These are phyloP conservation scores for Phytophthora boehmeriae DNA, from an alignment of 352 stramenopile species.

Conservation along the genomic window DNA sequence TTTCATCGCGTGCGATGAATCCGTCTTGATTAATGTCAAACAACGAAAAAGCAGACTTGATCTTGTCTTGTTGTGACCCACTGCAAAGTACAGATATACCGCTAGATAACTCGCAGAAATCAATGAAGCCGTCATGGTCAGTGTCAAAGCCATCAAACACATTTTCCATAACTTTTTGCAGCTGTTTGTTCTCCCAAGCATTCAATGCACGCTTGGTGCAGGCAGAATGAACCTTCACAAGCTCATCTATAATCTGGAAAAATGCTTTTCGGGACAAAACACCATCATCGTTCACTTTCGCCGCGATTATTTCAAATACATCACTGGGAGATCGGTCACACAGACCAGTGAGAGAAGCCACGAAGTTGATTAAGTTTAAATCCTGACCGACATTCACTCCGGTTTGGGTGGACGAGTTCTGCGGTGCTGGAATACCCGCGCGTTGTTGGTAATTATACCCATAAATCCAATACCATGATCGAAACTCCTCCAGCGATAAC, in stretches of 20 bases:
- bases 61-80: constrained; percentile 82
- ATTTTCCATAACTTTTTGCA: constrained; percentile 59
- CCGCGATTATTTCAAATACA: constrained; percentile 85
- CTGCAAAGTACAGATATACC: constrained; percentile 84
- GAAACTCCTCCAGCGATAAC: constrained; percentile 84
- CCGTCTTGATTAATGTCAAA: constrained; percentile 91
- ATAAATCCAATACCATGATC: constrained; percentile 70
- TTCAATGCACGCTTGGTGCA: constrained; percentile 30
- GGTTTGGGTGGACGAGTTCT: constrained; percentile 12
- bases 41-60: constrained; percentile 80
- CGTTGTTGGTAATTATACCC: constrained; percentile 30
- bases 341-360: constrained; percentile 66
- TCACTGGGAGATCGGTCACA: constrained; percentile 55
- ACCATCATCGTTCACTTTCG: constrained; percentile 84
- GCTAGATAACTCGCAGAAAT: constrained; percentile 87
- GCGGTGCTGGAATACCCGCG: not conserved
- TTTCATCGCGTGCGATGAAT: constrained; percentile 81
- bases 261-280: constrained; percentile 73
- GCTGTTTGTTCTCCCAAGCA: constrained; percentile 36
- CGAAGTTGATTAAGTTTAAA: constrained; percentile 59
- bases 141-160: constrained; percentile 85
- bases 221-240: constrained; percentile 47
- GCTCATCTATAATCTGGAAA: constrained; percentile 68
- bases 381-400: constrained; percentile 15
- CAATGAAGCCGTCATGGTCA: constrained; percentile 77